Evolutionary conservation across 177 flowering plant species (phyloP).

Genomic region (Vitis hybrid): DNA sequence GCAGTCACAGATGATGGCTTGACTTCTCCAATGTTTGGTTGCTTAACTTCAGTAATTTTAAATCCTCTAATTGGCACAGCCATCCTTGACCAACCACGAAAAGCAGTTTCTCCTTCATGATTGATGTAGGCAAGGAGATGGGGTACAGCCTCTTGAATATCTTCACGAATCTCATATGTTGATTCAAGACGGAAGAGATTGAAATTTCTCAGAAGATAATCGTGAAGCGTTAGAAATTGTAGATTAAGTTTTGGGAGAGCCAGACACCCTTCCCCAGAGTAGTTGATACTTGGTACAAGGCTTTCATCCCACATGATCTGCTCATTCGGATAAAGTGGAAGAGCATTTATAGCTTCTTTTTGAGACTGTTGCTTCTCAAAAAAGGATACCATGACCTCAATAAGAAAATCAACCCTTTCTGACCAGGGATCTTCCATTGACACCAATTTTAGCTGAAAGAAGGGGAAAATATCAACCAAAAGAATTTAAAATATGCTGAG

Average conservation of each 20-base stretch:
- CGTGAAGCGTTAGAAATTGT: constrained; percentile 93
- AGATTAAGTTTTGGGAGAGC: constrained; percentile 97
- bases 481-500: background rate
- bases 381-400: constrained; percentile 86
- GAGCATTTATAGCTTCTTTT: constrained; percentile 96
- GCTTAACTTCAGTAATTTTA: constrained; percentile 81
- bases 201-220: constrained; percentile 90
- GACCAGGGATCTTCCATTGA: constrained; percentile 88
- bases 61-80: constrained; percentile 89
- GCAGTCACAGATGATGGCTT: constrained; percentile 96
- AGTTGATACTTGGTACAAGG: constrained; percentile 95
- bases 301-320: constrained; percentile 99
- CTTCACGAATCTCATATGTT: constrained; percentile 98
- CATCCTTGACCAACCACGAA: constrained; percentile 99
- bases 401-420: constrained; percentile 78
- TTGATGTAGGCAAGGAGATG: constrained; percentile 92
- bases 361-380: constrained; percentile 92
- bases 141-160: constrained; percentile 97
- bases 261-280: constrained; percentile 98
- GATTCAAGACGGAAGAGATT: constrained; percentile 97
- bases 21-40: constrained; percentile 97
- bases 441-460: constrained; percentile 80
- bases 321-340: constrained; percentile 96
- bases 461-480: constrained; percentile 9
- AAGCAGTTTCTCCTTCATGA: constrained; percentile 92